phyloP scores from a whole-genome alignment of 2,329 filamentous ascomycete species.

The Tricladium varicosporioides region DNA sequence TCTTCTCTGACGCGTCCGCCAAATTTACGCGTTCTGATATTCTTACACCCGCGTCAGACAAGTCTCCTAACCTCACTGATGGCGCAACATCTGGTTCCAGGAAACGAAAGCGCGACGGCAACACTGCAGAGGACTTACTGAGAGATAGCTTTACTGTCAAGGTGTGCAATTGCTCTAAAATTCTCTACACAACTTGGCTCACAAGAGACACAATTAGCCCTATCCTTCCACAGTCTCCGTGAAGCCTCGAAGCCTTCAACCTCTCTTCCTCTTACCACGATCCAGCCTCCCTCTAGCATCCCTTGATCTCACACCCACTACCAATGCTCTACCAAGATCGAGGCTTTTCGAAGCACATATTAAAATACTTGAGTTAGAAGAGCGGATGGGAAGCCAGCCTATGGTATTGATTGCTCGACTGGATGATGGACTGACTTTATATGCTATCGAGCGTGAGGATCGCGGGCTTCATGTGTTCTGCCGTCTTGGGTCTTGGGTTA shows the following conservation, averaged over 20 bases:
- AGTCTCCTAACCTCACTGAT: constrained; percentile 23
- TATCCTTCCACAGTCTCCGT: constrained; percentile 52
- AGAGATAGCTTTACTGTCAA: constrained; percentile 35
- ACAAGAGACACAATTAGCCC: constrained; percentile 42
- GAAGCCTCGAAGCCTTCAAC: constrained; percentile 55
- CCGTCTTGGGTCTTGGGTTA: constrained; percentile 65
- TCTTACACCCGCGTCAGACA: constrained; percentile 32
- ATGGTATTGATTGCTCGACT: constrained; percentile 61
- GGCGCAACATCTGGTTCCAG: constrained; percentile 17
- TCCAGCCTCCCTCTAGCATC: constrained; percentile 58
- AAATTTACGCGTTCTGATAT: constrained; percentile 28
- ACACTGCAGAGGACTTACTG: constrained; percentile 32
- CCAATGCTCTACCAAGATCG: constrained; percentile 49
- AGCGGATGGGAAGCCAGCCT: constrained; percentile 51
- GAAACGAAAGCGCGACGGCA: constrained; percentile 36
- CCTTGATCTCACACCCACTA: constrained; percentile 54
- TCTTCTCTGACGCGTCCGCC: constrained; percentile 29
- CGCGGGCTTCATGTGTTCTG: constrained; percentile 64
- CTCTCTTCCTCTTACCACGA: constrained; percentile 61
- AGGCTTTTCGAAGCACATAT: constrained; percentile 61
- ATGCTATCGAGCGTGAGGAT: constrained; percentile 65
- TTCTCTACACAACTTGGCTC: constrained; percentile 6
- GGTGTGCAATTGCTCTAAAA: constrained; percentile 23
- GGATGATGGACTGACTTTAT: constrained; percentile 52
- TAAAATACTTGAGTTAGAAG: constrained; percentile 62